Base-by-base conservation (phyloP, 441 rosid species). In the Populus hybrid region DNA sequence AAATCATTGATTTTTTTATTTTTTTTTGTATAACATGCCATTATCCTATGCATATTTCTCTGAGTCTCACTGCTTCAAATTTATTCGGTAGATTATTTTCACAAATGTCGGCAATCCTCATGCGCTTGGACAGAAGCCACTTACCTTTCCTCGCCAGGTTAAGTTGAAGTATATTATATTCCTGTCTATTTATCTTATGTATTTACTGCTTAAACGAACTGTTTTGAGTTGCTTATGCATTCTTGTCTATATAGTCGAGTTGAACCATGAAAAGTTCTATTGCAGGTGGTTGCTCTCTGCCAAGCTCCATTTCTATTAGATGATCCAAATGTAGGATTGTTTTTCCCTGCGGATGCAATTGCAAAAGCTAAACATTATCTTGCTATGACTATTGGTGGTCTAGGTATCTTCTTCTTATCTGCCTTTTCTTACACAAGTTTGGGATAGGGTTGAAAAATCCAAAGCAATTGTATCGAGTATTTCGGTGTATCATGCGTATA, bases 61-160 rank as follows among this genome's bases (percentile, higher is more conserved):
- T 56, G 50, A 26, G 61, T 78, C 77, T 76, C 53, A 74, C 56
- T 42, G 61, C 64, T 84, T 68, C 38, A 16, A 75, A 21, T 76
- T 82, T 59, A 38, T 74, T 76, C 72, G 53, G 73, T 87, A 95
- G 98, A 95, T 95, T 80, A 89, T 95, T 79, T 95, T 95, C 86
- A 95, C 99, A 72, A 95, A 95, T 83, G 98, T 95, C 74, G 99
- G 99, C 80, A 93, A 95, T 79, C 99, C 99, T 84, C 99, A 95
- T 84, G 99, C 98, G 78, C 84, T 92, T 53, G 98, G 98, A 78
- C 98, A 93, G 91, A 95, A 88, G 89, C 99, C 97, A 1, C 69
- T 95, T 78, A 90, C 92, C 42, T 95, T 95, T 80, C 94, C 99
- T 81, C 98, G 98, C 24, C 97, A 93, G 93, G 99, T 95, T 68